Base-by-base conservation (phyloP, 371 early-diverging fungal genomes). In the Haplosporangium sp. region DNA sequence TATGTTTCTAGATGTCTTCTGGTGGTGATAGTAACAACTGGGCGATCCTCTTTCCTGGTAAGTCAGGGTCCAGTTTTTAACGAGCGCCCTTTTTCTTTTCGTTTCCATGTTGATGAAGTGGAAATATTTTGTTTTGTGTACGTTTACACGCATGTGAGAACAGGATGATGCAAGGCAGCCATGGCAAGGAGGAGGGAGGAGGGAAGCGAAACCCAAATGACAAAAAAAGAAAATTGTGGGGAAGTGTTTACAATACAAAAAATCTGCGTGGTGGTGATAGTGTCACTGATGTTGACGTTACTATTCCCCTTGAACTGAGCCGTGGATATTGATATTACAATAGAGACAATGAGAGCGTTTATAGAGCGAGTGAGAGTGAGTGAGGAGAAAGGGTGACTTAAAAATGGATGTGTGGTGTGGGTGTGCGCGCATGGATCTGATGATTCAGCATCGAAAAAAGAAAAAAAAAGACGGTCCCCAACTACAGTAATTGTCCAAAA, bases 211-310 rank as follows among this genome's bases (percentile, higher is more conserved):
- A 74, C 69, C 52, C 69, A 69, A 69, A 65, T 40, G 65, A 64
- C 69, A 50, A 74, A 74, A 74, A 65, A 69, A 74, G 75, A 69
- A 74, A 74, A 74, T n/a, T 74, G 69, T 74, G 75, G 75, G 66
- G 75, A 74, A 74, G 55, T 41, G 42, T 14, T n/a, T 40, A 43
- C 45, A 43, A 45, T n/a, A n/a, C n/a, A n/a, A n/a, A n/a, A n/a
- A n/a, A n/a, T n/a, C n/a, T n/a, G n/a, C n/a, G n/a, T n/a, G n/a
- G 45, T 11, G 5, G 11, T 41, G 58, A 21, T 23, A 48, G 46
- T 13, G 43, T 29, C 21, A 45, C 7, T 23, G 47, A 16, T 1
- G 37, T 6, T 20, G 47, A n/a, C n/a, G n/a, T n/a, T n/a, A n/a
- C n/a, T n/a, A n/a, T n/a, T n/a, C n/a, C n/a, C n/a, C n/a, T n/a